Evolutionary conservation across 805 yeast species (phyloP), one percentile per base, ranked within the genome.

Genomic region (Metschnikowia bowlesiae): DNA sequence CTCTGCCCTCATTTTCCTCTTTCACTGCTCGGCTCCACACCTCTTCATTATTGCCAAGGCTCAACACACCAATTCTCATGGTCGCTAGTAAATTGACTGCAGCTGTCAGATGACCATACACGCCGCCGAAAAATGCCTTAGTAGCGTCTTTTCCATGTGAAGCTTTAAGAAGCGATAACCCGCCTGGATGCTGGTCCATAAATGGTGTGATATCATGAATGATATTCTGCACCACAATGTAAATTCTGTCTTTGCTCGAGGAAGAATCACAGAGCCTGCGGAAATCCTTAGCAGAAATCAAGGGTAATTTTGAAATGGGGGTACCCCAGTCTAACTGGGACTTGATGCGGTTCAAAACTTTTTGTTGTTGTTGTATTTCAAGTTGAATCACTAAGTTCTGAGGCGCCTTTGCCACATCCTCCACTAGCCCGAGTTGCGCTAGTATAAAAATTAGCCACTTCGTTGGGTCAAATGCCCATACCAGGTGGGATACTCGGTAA

Each of bases 61-160:
- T 82, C 31, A 87, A 74, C 28, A 87, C 91, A 0, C 96, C 96
- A 13, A 91, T 85, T 61, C 98, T 79, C 97, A 91, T 89, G 0
- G 96, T 91, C 1, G 96, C 95, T 53, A 91, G 73, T 53, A 91
- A 69, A 68, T 91, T 91, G 62, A 85, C 87, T 1, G 97, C 97
- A 0, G 97, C 97, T 50, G 92, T 89, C 59, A 94, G 86, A 67
- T 91, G 98, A 49, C 82, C 81, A 69, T 91, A 91, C 10, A 91
- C 97, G 2, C 96, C 97, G 22, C 98, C 97, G 65, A 85, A 89
- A 68, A 91, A 91, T 2, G 96, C 97, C 46, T 87, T 83, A 2
- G 97, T 90, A 8, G 96, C 97, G 66, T 91, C 97, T 66, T 87
- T 88, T 10, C 97, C 97, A 51, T 88, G 84, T 1, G 96, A 87